Evolutionary conservation across 2,329 filamentous ascomycete species (phyloP).

Genomic region (Exophiala bonariae): DNA sequence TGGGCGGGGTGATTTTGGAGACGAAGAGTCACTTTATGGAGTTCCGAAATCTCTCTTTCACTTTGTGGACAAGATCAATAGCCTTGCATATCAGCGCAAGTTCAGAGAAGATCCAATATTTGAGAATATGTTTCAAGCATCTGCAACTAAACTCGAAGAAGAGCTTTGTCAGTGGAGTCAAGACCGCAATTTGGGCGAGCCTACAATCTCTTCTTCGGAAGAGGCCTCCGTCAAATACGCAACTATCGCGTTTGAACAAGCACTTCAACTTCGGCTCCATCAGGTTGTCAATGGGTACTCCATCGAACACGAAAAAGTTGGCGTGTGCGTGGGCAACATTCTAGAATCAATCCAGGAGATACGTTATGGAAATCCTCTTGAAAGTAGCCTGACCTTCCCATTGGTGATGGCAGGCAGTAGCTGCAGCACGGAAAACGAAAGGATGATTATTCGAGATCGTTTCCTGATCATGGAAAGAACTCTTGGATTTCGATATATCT

Average conservation of each 20-base stretch:
- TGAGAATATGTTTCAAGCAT: constrained; percentile 34
- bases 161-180: constrained; percentile 40
- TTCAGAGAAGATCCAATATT: constrained; percentile 31
- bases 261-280: constrained; percentile 44
- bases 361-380: constrained; percentile 43
- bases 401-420: constrained; percentile 46
- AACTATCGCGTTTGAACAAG: constrained; percentile 42
- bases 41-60: constrained; percentile 26
- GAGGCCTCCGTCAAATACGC: constrained; percentile 34
- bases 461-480: constrained; percentile 48
- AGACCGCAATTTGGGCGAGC: constrained; percentile 30
- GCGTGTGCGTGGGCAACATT: constrained; percentile 36
- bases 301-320: constrained; percentile 36
- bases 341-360: constrained; percentile 40
- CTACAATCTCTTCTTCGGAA: constrained; percentile 3
- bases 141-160: constrained; percentile 35
- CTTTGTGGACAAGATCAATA: constrained; percentile 31
- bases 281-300: constrained; percentile 47
- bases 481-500: constrained; percentile 45
- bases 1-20: constrained; percentile 1
- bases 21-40: constrained; percentile 13
- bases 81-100: constrained; percentile 32
- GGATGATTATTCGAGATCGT: constrained; percentile 41
- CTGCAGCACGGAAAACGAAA: constrained; percentile 36
- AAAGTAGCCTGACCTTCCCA: constrained; percentile 43